Evolutionary conservation across 768 basidiomycete species (phyloP).

Genomic region (Suillus weaverae): DNA sequence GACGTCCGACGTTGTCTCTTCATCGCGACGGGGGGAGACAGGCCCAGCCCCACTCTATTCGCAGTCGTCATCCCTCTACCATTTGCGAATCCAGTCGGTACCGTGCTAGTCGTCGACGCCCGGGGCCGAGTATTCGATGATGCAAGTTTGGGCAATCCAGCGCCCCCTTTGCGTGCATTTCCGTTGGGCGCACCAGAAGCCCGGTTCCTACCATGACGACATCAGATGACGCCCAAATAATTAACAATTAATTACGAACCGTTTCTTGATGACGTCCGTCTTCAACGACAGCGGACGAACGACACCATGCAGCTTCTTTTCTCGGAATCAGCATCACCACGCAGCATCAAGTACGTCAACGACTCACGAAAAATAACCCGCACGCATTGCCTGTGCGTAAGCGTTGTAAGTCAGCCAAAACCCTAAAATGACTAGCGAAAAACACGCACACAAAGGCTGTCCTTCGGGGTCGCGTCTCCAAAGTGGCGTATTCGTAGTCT

Average conservation of each 20-base stretch:
- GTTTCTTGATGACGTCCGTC: conserved; percentile 97
- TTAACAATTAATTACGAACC: conserved; percentile 43
- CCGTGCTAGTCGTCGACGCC: conserved; percentile 62
- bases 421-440: conserved; percentile 5
- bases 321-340: conserved; percentile 14
- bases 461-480: conserved; percentile 94
- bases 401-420: conserved; percentile 13
- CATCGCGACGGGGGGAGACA: conserved; percentile 43
- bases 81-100: conserved; percentile 47
- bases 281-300: conserved; percentile 92
- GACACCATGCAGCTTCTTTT: conserved; percentile 92
- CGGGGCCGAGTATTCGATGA: conserved; percentile 72
- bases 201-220: conserved; percentile 56
- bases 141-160: conserved; percentile 72
- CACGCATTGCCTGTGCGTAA: conserved; percentile 74
- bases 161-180: conserved; percentile 60
- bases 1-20: conserved; percentile 85
- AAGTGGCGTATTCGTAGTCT: conserved; percentile 91
- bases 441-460: conserved; percentile 78
- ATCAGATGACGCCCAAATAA: conserved; percentile 1
- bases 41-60: conserved; percentile 24
- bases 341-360: background rate
- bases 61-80: conserved; percentile 39
- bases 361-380: conserved; percentile 86
- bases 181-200: conserved; percentile 73